Conservation (phyloP, 2,329 filamentous ascomycete species). For the Neofusicoccum ribis region DNA sequence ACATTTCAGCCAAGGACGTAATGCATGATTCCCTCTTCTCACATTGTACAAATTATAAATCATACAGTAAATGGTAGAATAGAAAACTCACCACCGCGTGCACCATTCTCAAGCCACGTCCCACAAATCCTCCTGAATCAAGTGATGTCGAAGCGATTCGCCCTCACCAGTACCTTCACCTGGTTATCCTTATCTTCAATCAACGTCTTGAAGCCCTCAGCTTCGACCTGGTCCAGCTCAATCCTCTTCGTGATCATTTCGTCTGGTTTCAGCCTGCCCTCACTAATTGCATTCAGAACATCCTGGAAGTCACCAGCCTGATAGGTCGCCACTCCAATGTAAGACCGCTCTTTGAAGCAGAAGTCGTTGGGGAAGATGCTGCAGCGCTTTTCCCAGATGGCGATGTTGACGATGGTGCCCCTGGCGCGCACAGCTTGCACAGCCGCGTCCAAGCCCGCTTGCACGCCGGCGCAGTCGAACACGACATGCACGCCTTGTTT, state of each 20-base stretch:
- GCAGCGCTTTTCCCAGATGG: constrained; percentile 57
- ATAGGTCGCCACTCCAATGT: constrained; percentile 55
- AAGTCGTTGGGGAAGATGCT: constrained; percentile 52
- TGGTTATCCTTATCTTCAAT: constrained; percentile 52
- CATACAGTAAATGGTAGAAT: neutral
- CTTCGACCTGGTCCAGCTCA: constrained; percentile 47
- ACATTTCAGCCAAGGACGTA: too few species aligned
- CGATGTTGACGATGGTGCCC: constrained; percentile 57
- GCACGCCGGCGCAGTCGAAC: constrained; percentile 57
- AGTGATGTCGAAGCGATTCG: constrained; percentile 3
- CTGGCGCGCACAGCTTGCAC: constrained; percentile 51
- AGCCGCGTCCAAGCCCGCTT: constrained; percentile 51
- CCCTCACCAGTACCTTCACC: constrained; percentile 50
- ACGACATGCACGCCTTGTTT: constrained; percentile 51
- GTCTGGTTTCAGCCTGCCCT: constrained; percentile 45
- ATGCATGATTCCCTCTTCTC: too few species aligned
- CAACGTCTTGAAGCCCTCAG: constrained; percentile 49
- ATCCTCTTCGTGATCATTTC: constrained; percentile 54
- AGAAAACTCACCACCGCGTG: neutral
- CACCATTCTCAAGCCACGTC: neutral
- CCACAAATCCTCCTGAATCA: neutral
- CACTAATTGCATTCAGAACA: constrained; percentile 49
- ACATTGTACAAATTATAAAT: neutral
- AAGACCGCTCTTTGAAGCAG: constrained; percentile 55
- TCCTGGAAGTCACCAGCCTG: constrained; percentile 50